Conservation (phyloP, 2,329 filamentous ascomycete genomes). For the Sclerotiophoma versabilis region DNA sequence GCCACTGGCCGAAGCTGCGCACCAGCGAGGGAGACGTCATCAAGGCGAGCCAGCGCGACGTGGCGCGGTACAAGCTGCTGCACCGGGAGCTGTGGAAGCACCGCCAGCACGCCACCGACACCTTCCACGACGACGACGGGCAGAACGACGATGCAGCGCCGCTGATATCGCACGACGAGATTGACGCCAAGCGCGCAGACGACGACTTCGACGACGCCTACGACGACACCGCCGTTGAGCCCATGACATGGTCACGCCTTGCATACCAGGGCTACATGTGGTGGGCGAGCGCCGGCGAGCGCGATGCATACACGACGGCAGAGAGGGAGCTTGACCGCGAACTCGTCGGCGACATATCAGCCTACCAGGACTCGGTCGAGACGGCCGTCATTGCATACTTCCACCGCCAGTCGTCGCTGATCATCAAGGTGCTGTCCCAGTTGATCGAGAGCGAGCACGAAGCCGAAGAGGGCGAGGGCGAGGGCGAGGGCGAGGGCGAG, state of each 20-base stretch:
- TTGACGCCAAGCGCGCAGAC: constrained; percentile 37
- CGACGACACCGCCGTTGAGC: constrained; percentile 58
- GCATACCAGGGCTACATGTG: constrained; percentile 87
- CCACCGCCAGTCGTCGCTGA: constrained; percentile 73
- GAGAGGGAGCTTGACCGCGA: constrained; percentile 60
- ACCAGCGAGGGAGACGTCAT: constrained; percentile 67
- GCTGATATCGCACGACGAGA: constrained; percentile 32
- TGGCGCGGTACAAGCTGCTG: constrained; percentile 68
- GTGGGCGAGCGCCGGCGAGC: constrained; percentile 86
- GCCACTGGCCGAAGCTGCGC: constrained; percentile 80
- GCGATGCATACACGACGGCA: constrained; percentile 62
- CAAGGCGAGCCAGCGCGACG: constrained; percentile 88
- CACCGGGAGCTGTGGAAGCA: constrained; percentile 47
- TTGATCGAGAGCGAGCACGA: constrained; percentile 62
- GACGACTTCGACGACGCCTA: constrained; percentile 47
- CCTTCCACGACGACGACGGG: constrained; percentile 32
- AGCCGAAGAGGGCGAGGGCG: constrained; percentile 46
- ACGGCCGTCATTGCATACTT: constrained; percentile 82
- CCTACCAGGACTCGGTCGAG: constrained; percentile 61
- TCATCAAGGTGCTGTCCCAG: constrained; percentile 68
- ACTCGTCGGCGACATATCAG: constrained; percentile 53
- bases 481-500: constrained; percentile 42
- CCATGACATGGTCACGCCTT: constrained; percentile 71
- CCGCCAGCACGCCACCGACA: constrained; percentile 30
- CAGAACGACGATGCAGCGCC: constrained; percentile 33